Evolutionary conservation across 768 basidiomycete genomes (phyloP), one percentile per base, ranked within the genome.

Genomic region (Suillus fuscotomentosus): DNA sequence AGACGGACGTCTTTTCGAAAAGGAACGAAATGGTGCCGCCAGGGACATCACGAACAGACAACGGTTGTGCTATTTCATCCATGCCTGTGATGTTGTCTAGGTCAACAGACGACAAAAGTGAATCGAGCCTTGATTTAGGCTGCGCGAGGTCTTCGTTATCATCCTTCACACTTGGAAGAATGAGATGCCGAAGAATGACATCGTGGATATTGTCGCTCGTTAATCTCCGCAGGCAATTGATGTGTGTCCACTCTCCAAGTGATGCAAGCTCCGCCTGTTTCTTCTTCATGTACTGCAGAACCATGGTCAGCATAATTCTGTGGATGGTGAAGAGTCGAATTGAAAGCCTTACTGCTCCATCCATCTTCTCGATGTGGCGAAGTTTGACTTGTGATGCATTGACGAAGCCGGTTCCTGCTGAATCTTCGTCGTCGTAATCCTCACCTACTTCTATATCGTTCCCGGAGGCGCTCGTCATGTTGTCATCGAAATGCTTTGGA

Each of bases 171-270:
- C 69, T 72, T 51, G 66, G 56, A 54, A 77, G 72, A 9, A 59
- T 5, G 27, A 92, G 77, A 59, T 77, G 80, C 9, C 83, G 84
- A 24, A 95, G 81, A 60, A 92, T 77, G 31, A 83, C 81, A 73
- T 95, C 93, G 56, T 87, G 83, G 57, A 94, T 80, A 17, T 81
- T 75, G 24, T 85, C 80, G 53, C 73, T 71, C 1, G 82, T 77
- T 17, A 76, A 72, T 6, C 77, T 68, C 53, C 77, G 79, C 22
- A 91, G 76, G 71, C 92, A 92, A 71, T 94, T 86, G 74, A 94
- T 84, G 71, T 97, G 95, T 27, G 83, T 88, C 94, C 94, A 97
- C 70, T 92, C 86, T 51, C 86, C 84, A 39, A 97, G 82, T 5
- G 88, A 82, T 6, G 90, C 88, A 43, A 96, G 82, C 61, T 81